A percentile compares a stretch with the other conserved stretches of the same genome.
These are phyloP conservation scores for Phytophthora melonis DNA, from an alignment of 352 stramenopile species.

Conservation along the genomic window DNA sequence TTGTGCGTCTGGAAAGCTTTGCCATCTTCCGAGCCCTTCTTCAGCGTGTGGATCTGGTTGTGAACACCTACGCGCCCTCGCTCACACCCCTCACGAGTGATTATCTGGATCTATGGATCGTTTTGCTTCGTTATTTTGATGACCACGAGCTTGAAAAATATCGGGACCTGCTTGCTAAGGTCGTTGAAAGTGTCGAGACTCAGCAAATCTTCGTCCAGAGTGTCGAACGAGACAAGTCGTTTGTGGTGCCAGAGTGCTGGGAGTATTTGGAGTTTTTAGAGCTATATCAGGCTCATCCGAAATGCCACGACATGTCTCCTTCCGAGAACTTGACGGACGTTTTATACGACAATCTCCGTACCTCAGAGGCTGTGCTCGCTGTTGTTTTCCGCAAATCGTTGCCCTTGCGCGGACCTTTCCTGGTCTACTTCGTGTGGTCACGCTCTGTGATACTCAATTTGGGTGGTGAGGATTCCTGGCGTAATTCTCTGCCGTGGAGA, in stretches of 20 bases:
- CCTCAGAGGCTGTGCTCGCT: constrained; percentile 33
- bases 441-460: constrained; percentile 44
- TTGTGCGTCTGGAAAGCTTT: constrained; percentile 49
- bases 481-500: constrained; percentile 55
- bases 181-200: constrained; percentile 51
- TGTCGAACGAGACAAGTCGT: constrained; percentile 27
- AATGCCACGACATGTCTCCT: constrained; percentile 30
- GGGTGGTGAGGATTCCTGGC: constrained; percentile 45
- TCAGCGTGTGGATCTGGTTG: constrained; percentile 57
- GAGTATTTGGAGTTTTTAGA: constrained; percentile 46
- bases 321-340: constrained; percentile 27
- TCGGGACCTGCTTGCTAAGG: constrained; percentile 43
- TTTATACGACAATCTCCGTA: constrained; percentile 34
- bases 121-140: constrained; percentile 57
- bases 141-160: constrained; percentile 62
- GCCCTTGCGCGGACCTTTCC: constrained; percentile 44
- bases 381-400: constrained; percentile 36
- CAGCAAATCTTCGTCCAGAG: constrained; percentile 35
- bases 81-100: constrained; percentile 37
- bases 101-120: constrained; percentile 56
- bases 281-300: constrained; percentile 36
- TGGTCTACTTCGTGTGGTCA: constrained; percentile 63
- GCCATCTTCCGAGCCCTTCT: constrained; percentile 50
- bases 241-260: constrained; percentile 41
- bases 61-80: constrained; percentile 48